phyloP scores from a whole-genome alignment of 2,329 filamentous ascomycete species.

The Pseudohalonectria lignicola region DNA sequence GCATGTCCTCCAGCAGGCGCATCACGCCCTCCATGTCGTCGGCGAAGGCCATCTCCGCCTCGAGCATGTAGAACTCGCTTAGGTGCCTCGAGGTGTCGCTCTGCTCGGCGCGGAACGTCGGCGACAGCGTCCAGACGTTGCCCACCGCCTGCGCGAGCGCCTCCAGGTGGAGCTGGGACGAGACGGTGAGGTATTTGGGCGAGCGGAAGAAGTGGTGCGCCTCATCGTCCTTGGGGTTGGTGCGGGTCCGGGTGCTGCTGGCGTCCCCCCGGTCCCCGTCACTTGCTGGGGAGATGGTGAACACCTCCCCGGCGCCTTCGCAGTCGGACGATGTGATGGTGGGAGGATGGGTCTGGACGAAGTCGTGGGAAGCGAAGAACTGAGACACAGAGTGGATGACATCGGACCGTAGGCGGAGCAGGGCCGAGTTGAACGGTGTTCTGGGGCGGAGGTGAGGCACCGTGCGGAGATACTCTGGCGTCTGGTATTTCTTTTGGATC shows the following conservation, averaged over 20 bases:
- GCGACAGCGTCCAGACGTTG: slow-evolving; percentile 87
- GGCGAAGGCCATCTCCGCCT: slow-evolving; percentile 78
- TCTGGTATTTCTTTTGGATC: slow-evolving; percentile 94
- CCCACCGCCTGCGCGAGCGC: slow-evolving; percentile 80
- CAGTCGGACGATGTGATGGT: slow-evolving; percentile 96
- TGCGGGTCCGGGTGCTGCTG: background rate
- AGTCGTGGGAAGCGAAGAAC: slow-evolving; percentile 63
- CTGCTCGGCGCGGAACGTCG: slow-evolving; percentile 85
- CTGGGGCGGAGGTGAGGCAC: slow-evolving; percentile 80
- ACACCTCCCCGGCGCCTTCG: slow-evolving; percentile 92
- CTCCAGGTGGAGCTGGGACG: slow-evolving; percentile 87
- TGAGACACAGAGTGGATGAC: slow-evolving; percentile 60
- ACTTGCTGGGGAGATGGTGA: slow-evolving; percentile 48
- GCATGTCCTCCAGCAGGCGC: slow-evolving; percentile 67
- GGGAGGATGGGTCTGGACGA: slow-evolving; percentile 80
- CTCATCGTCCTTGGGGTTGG: background rate
- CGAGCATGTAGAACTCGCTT: slow-evolving; percentile 98
- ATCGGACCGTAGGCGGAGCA: slow-evolving; percentile 76
- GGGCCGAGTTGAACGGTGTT: slow-evolving; percentile 66
- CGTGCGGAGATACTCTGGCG: slow-evolving; percentile 75
- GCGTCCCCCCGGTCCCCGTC: slow-evolving; percentile 7
- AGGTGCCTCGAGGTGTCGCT: slow-evolving; percentile 90
- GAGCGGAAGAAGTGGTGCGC: slow-evolving; percentile 59
- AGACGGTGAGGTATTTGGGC: slow-evolving; percentile 93
- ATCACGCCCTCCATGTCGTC: slow-evolving; percentile 62